phyloP scores from a whole-genome alignment of 805 yeast genomes.

The Diddensiella caesifluorescens region DNA sequence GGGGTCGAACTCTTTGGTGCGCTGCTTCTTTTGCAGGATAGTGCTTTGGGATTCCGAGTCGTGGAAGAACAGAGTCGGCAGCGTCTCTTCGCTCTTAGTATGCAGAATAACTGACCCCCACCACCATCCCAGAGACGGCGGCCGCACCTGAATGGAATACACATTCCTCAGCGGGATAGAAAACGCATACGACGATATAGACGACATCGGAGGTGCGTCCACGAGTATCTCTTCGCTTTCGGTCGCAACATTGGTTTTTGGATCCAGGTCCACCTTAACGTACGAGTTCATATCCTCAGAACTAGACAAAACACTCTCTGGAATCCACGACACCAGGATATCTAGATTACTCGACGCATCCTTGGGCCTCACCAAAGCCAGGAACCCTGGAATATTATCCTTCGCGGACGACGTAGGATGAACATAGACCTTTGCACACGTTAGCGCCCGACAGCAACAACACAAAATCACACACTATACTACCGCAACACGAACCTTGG shows the following conservation, averaged over 20 bases:
- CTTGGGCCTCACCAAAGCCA: constrained; percentile 57
- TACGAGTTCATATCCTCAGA: constrained; percentile 45
- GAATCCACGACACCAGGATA: constrained; percentile 61
- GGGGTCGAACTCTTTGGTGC: constrained; percentile 66
- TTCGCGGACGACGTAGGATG: constrained; percentile 71
- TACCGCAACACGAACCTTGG: constrained; percentile 24
- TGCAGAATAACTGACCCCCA: constrained; percentile 78
- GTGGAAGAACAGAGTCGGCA: constrained; percentile 88
- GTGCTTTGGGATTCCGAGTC: constrained; percentile 84
- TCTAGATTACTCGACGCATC: constrained; percentile 36
- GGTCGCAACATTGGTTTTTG: constrained; percentile 12
- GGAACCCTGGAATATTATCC: constrained; percentile 77
- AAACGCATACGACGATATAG: constrained; percentile 62
- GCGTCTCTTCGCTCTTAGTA: constrained; percentile 51
- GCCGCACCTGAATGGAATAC: constrained; percentile 76
- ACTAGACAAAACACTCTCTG: constrained; percentile 41
- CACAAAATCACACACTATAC: neutral
- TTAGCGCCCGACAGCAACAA: constrained; percentile 30
- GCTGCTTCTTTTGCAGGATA: constrained; percentile 49
- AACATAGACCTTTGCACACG: constrained; percentile 48
- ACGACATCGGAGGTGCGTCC: constrained; percentile 46
- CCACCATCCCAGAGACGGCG: constrained; percentile 88
- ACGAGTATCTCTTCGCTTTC: constrained; percentile 34
- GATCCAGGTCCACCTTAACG: constrained; percentile 46
- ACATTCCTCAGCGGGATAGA: constrained; percentile 53